Conservation (phyloP, 208 protist genomes). For the Trichomonas gallinae region DNA sequence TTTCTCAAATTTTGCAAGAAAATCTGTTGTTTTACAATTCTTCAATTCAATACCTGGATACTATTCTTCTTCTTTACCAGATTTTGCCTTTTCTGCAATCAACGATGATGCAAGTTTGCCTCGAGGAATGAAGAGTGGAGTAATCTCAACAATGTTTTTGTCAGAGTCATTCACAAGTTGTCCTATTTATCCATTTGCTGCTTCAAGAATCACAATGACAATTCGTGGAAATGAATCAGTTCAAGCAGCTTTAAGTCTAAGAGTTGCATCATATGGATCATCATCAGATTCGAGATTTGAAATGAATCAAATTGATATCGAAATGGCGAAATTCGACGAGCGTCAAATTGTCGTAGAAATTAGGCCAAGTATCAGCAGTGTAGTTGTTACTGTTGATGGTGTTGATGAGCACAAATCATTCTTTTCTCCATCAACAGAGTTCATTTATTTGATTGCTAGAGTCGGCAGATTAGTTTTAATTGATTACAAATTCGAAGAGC, state of each 20-base stretch:
- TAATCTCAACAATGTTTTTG: background rate
- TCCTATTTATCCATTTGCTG: background rate
- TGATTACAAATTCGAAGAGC: background rate
- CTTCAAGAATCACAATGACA: background rate
- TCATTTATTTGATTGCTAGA: background rate
- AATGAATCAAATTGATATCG: background rate
- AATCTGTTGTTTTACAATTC: background rate
- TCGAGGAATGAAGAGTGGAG: background rate
- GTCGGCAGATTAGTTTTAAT: background rate
- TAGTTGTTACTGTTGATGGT: background rate
- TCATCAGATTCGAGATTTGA: background rate
- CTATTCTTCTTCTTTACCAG: background rate
- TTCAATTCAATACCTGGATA: background rate
- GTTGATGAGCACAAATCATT: background rate
- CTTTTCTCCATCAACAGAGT: background rate
- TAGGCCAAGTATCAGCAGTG: background rate
- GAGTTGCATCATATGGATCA: background rate
- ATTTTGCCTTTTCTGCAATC: background rate
- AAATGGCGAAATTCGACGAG: background rate
- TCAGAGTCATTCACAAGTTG: background rate
- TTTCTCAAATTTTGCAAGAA: background rate
- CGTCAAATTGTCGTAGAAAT: background rate
- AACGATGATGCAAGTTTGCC: background rate
- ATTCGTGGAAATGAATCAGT: background rate
- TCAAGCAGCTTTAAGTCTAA: background rate